Evolutionary conservation across 1,284 basidiomycete species (phyloP).

Genomic region (Trichosporon sp.): DNA sequence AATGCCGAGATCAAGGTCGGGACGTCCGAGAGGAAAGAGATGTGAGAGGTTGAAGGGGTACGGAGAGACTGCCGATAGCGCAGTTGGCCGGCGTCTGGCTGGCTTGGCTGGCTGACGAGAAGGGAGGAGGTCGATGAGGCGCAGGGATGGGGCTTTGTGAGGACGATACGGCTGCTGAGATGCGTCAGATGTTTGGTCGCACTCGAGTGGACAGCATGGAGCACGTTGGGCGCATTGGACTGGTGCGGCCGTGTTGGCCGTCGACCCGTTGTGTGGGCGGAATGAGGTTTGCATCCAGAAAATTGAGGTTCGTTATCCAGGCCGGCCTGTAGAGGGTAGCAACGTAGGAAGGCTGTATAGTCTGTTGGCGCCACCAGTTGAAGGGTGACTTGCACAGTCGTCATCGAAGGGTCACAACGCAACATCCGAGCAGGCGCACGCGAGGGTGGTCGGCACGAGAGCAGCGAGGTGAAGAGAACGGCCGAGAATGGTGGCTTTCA

Average conservation of each 20-base stretch:
- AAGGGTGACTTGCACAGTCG: background rate
- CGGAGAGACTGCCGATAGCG: background rate
- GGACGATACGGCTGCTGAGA: background rate
- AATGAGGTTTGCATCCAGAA: conserved; percentile 3
- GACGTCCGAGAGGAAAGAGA: background rate
- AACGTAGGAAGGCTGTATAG: background rate
- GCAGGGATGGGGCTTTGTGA: background rate
- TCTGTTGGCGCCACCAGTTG: background rate
- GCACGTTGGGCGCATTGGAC: background rate
- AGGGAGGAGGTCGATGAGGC: background rate
- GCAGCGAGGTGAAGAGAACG: background rate
- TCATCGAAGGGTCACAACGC: background rate
- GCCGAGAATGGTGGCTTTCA: background rate
- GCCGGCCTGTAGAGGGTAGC: background rate
- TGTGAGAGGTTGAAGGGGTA: background rate
- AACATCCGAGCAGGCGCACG: background rate
- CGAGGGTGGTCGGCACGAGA: background rate
- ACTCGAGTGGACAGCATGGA: background rate
- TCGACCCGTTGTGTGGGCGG: background rate
- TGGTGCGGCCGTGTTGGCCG: background rate
- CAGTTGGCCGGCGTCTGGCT: background rate
- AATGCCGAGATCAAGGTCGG: conserved; percentile 17
- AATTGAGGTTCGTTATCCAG: conserved; percentile 6
- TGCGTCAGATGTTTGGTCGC: background rate
- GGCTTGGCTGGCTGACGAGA: background rate